Evolutionary conservation across 1,284 basidiomycete genomes (phyloP), one percentile per base, ranked within the genome.

Genomic region (Trichosporon ovoides): DNA sequence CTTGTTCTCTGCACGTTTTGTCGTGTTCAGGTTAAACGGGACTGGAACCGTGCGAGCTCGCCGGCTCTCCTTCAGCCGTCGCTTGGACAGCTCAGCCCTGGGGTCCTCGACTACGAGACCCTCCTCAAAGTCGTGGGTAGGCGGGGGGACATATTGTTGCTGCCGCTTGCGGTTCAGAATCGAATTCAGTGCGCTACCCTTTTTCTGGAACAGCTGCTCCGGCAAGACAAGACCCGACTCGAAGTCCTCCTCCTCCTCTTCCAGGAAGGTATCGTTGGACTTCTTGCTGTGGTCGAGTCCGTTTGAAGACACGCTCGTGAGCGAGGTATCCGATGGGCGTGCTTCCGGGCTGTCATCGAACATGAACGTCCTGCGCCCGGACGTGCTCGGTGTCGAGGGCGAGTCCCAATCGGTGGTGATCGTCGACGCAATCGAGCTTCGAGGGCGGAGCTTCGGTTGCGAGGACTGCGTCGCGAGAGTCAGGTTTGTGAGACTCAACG

Each of bases 81-180:
- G 64, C 7, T 64, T 62, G n/a, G 62, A 71, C 12, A 77, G 60
- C 49, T 77, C 74, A 5, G 66, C 60, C 13, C 68, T 60, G 2
- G 71, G 72, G 54, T 74, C 67, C 38, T 73, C 71, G 13, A 78
- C 61, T 20, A 76, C 68, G 20, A 78, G 55, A 6, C 76, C 76
- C 58, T 78, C 75, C 51, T 78, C 76, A 22, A 78, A 72, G 50
- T 24, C 50, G 38, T 7, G 63, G 2, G 57, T 18, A 57, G 18
- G 62, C 63, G 52, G 57, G 3, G 62, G 60, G 1, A 60, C 57
- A 36, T 62, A 68, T 51, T 72, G 66, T 16, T 70, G 72, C 57
- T 67, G 70, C 12, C 74, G 67, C 55, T 76, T 76, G 35, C 62
- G 56, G 48, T 77, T 74, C 10, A 77, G 62, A 13, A 77, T 68